A percentile compares a stretch with the other conserved stretches of the same genome.
phyloP scores from a whole-genome alignment of 2,329 filamentous ascomycete genomes.

The Parascedosporium putredinis region DNA sequence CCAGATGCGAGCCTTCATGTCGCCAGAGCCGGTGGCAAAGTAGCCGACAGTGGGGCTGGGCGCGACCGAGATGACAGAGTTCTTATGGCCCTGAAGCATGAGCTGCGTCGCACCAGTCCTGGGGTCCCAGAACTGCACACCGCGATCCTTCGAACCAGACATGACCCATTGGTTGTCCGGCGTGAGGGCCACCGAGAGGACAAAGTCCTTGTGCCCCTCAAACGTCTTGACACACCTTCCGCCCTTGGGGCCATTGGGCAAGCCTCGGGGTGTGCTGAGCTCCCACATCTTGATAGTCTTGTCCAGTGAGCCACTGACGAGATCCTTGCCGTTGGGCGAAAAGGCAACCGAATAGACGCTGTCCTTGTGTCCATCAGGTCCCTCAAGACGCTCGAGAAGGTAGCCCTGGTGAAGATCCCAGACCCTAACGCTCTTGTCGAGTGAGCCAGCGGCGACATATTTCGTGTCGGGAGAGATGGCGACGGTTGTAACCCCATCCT shows the following conservation, averaged over 20 bases:
- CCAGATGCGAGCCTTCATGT: slow-evolving; percentile 98
- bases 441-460: slow-evolving; percentile 84
- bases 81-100: slow-evolving; percentile 98
- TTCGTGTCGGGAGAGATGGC: slow-evolving; percentile 94
- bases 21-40: slow-evolving; percentile 93
- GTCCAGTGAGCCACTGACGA: slow-evolving; percentile 90
- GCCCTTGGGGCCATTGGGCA: slow-evolving; percentile 61
- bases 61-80: slow-evolving; percentile 94
- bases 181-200: slow-evolving; percentile 88
- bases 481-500: slow-evolving; percentile 94
- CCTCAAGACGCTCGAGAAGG: slow-evolving; percentile 84
- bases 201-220: slow-evolving; percentile 97
- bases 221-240: slow-evolving; percentile 95
- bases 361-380: slow-evolving; percentile 89
- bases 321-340: slow-evolving; percentile 81
- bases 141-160: slow-evolving; percentile 92
- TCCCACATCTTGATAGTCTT: slow-evolving; percentile 99
- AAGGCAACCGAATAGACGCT: slow-evolving; percentile 96
- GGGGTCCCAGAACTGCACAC: slow-evolving; percentile 98
- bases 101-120: slow-evolving; percentile 87
- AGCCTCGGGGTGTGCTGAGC: slow-evolving; percentile 61
- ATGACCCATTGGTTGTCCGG: slow-evolving; percentile 94
- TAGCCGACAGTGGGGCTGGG: slow-evolving; percentile 79
- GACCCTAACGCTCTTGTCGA: slow-evolving; percentile 95
- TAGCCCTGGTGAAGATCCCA: slow-evolving; percentile 87